These are phyloP conservation scores for Echeveria elegans DNA, from an alignment of 164 flowering plant species.

Conservation along the genomic window DNA sequence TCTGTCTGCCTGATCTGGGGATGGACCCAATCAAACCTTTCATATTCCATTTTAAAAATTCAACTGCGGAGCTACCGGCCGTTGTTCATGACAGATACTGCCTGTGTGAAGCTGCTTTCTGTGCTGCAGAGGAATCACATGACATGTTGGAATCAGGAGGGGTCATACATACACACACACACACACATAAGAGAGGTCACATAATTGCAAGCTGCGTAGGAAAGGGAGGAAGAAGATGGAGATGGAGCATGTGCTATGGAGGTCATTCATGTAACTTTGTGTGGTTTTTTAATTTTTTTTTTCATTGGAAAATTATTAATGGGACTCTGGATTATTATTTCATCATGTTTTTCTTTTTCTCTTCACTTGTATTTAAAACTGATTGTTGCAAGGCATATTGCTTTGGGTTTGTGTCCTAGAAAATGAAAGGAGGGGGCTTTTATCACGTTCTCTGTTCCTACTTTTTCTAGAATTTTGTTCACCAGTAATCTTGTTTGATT, in stretches of 20 bases:
- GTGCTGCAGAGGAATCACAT: not conserved
- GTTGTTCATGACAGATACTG: not conserved
- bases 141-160: not conserved
- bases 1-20: constrained; percentile 3
- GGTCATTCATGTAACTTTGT: constrained; percentile 1
- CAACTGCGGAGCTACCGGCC: not conserved
- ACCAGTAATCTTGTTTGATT: not conserved
- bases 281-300: too few relatives aligned
- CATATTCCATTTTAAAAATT: not conserved
- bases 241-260: constrained; percentile 2
- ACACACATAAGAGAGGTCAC: not conserved
- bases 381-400: not conserved
- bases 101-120: constrained; percentile 6
- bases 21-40: constrained; percentile 2
- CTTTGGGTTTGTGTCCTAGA: not conserved
- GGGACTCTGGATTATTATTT: not conserved
- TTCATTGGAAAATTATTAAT: not conserved
- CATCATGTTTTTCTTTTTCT: not conserved
- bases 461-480: not conserved
- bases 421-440: constrained; percentile 1
- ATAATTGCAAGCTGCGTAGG: constrained; percentile 2
- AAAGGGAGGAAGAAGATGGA: not conserved
- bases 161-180: not conserved
- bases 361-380: not conserved
- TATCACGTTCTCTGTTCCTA: not conserved